Evolutionary conservation across 768 basidiomycete genomes (phyloP), one percentile per base, ranked within the genome.

Genomic region (Pleurotus platypus): DNA sequence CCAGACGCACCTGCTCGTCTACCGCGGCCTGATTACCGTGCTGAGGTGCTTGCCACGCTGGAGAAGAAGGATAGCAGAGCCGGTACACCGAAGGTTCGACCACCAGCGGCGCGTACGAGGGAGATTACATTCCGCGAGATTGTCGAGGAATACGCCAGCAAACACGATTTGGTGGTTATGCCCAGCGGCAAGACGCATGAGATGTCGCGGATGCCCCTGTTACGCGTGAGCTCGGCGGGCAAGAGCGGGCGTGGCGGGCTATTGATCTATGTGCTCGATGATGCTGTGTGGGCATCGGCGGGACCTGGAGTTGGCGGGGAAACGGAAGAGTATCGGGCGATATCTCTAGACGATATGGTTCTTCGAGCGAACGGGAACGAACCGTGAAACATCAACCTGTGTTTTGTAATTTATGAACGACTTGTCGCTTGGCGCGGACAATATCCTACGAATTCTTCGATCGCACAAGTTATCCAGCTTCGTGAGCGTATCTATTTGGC

Each of bases 61-160:
- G 51, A 53, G 38, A 40, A 39, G 51, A 53, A 53, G 42, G n/a
- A n/a, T 43, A 43, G 42, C 8, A n/a, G 42, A 58, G 61, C 65
- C 24, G 66, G 72, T 0, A 70, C 72, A 54, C 66, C 72, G 24
- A 76, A 75, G 51, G 60, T 64, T 7, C 66, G 71, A 4, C 64
- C 69, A 9, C 73, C 71, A 1, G 78, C 86, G 0, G 71, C 82
- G 6, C 80, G 84, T 26, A 73, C 81, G 2, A 82, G 89, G 51
- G 95, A 97, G 67, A 87, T 98, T 63, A 95, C 94, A 2, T 98
- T 98, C 83, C 81, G 89, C 15, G 81, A 90, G 4, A 89, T 98
- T 56, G 95, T 94, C 50, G 97, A 98, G 70, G 96, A 97, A 24
- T 87, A 78, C 65, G 91, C 90, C 2, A 85, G 92, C 1, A 74